phyloP scores from a whole-genome alignment of 371 early-diverging fungal species.

The Mortierella sp. region DNA sequence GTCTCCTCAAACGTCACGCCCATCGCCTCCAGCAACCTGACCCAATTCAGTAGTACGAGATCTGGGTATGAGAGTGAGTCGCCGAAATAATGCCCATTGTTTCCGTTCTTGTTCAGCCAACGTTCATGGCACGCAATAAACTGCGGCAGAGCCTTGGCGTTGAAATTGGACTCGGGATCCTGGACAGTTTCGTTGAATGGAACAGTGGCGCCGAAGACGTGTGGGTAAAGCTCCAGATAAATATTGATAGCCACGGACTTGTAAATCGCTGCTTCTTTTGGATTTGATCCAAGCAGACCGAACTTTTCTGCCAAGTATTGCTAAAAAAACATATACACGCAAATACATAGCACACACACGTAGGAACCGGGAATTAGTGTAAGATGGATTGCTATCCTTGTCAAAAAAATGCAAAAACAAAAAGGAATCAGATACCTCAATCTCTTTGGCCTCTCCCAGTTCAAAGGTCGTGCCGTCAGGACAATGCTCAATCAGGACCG shows the following conservation, averaged over 20 bases:
- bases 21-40: constrained; percentile 13
- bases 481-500: constrained; percentile 29
- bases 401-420: too few relatives aligned
- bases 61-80: constrained; percentile 25
- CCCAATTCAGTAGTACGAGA: constrained; percentile 34
- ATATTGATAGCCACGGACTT: constrained; percentile 40
- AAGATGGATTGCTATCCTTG: too few relatives aligned
- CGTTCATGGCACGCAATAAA: constrained; percentile 26
- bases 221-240: constrained; percentile 25
- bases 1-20: constrained; percentile 19
- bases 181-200: constrained; percentile 19
- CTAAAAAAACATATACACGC: constrained; percentile 1
- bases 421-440: constrained; percentile 25
- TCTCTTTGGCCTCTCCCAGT: constrained; percentile 37
- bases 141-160: constrained; percentile 19
- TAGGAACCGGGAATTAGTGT: too few relatives aligned
- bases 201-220: constrained; percentile 9
- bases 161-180: constrained; percentile 20
- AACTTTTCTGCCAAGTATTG: constrained; percentile 50
- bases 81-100: constrained; percentile 51
- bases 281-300: constrained; percentile 30
- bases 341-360: too few relatives aligned
- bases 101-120: constrained; percentile 43
- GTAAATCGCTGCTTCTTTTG: constrained; percentile 20
- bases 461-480: constrained; percentile 39